phyloP scores from a whole-genome alignment of 2,329 filamentous ascomycete genomes.

The Penicillium sp. region DNA sequence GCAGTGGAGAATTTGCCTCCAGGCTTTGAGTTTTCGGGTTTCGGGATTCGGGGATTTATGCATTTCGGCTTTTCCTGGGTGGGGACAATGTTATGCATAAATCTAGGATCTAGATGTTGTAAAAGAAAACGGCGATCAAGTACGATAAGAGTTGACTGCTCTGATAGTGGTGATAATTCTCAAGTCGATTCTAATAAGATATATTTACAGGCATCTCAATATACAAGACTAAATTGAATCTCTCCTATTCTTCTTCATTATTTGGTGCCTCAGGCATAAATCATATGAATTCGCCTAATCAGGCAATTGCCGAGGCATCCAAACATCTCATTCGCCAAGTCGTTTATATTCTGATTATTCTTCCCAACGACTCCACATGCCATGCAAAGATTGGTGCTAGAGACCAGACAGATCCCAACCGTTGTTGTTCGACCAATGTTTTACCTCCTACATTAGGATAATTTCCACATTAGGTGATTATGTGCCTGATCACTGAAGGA shows the following conservation, averaged over 20 bases:
- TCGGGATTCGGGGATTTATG: neutral
- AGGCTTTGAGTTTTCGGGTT: neutral
- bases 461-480: neutral
- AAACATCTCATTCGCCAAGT: neutral
- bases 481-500: neutral
- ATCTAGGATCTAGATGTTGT: neutral
- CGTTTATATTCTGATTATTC: neutral
- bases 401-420: conserved; percentile 4
- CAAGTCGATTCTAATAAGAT: neutral
- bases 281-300: neutral
- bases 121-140: neutral
- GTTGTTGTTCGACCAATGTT: conserved; percentile 1
- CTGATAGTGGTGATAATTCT: neutral
- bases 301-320: conserved; percentile 3
- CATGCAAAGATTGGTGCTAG: conserved; percentile 4
- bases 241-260: neutral
- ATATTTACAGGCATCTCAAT: neutral
- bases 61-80: neutral
- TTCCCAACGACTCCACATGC: conserved; percentile 6
- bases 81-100: neutral
- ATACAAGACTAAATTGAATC: neutral
- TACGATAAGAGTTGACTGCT: neutral
- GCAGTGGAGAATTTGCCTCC: neutral
- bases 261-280: neutral
- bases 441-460: neutral